phyloP scores from a whole-genome alignment of 768 basidiomycete species.

The Epithele typhae region DNA sequence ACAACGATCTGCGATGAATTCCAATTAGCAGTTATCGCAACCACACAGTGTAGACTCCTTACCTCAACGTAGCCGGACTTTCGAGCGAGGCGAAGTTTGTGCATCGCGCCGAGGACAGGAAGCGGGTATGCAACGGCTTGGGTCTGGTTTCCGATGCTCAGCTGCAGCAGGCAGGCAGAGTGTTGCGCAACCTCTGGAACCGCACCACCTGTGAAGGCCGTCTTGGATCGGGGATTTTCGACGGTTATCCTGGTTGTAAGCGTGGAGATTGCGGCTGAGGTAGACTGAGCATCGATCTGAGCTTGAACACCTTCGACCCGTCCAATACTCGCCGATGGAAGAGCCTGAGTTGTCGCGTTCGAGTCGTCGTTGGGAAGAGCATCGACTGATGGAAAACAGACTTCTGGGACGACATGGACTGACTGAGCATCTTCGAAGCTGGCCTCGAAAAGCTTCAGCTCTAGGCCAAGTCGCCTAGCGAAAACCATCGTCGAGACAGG shows the following conservation, averaged over 20 bases:
- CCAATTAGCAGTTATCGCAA: background rate
- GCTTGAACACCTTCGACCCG: conserved; percentile 12
- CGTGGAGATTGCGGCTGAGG: conserved; percentile 5
- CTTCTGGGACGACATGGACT: conserved; percentile 22
- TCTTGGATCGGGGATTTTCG: conserved; percentile 5
- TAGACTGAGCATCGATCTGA: conserved; percentile 18
- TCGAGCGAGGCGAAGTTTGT: conserved; percentile 45
- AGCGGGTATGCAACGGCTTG: conserved; percentile 38
- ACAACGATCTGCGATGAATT: conserved; percentile 30
- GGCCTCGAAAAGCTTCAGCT: conserved; percentile 16
- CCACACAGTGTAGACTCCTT: background rate
- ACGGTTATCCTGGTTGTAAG: conserved; percentile 10
- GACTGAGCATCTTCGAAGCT: conserved; percentile 15
- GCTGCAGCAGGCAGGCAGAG: conserved; percentile 30
- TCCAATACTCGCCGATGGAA: conserved; percentile 16
- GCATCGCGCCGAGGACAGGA: conserved; percentile 34
- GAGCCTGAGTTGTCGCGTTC: too few species aligned
- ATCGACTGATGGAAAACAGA: conserved; percentile 5
- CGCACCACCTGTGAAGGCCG: conserved; percentile 10
- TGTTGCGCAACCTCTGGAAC: conserved; percentile 20
- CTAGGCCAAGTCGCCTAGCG: conserved; percentile 19
- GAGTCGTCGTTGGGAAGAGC: background rate
- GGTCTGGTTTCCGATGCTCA: conserved; percentile 24
- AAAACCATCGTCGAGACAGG: conserved; percentile 15
- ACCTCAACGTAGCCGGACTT: conserved; percentile 49